Percentiles rank a stretch among this genome's conserved stretches.
phyloP scores from a whole-genome alignment of 2,329 filamentous ascomycete species.

The Calonectria montana region DNA sequence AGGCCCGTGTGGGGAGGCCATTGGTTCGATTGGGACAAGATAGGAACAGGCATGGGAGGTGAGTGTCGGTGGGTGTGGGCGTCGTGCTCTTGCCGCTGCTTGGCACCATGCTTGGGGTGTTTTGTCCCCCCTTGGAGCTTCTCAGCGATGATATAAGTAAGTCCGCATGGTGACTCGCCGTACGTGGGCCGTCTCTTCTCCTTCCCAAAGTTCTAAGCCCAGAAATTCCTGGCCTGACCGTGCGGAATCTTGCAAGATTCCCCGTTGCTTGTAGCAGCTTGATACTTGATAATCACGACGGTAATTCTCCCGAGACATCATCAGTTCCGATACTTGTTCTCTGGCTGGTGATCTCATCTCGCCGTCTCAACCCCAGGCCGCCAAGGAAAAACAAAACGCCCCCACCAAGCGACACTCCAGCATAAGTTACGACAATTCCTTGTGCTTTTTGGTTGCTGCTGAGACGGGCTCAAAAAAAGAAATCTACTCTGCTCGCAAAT shows the following conservation, averaged over 20 bases:
- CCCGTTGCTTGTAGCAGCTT: constrained; percentile 1
- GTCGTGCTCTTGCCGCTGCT: neutral
- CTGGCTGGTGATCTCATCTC: constrained; percentile 13
- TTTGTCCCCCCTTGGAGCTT: neutral
- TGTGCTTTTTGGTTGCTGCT: neutral
- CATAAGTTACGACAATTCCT: constrained; percentile 1
- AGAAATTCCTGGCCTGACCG: neutral
- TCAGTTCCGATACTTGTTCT: constrained; percentile 4
- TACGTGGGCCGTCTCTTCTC: neutral
- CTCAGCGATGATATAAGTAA: constrained; percentile 6
- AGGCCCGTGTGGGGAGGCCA: constrained; percentile 9
- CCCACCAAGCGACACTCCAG: neutral
- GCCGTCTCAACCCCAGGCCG: neutral
- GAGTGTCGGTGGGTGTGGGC: neutral
- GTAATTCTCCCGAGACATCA: constrained; percentile 15
- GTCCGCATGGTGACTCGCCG: neutral
- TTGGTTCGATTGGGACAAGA: constrained; percentile 23
- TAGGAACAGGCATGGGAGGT: neutral
- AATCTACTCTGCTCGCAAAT: constrained; percentile 3
- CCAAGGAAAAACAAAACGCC: neutral
- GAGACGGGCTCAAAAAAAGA: constrained; percentile 5
- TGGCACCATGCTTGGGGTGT: neutral
- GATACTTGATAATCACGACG: neutral
- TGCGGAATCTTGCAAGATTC: constrained; percentile 9
- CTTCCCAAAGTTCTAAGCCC: neutral